Evolutionary conservation across 495 filamentous ascomycete genomes (phyloP).

Genomic region (Penicillium herquei): DNA sequence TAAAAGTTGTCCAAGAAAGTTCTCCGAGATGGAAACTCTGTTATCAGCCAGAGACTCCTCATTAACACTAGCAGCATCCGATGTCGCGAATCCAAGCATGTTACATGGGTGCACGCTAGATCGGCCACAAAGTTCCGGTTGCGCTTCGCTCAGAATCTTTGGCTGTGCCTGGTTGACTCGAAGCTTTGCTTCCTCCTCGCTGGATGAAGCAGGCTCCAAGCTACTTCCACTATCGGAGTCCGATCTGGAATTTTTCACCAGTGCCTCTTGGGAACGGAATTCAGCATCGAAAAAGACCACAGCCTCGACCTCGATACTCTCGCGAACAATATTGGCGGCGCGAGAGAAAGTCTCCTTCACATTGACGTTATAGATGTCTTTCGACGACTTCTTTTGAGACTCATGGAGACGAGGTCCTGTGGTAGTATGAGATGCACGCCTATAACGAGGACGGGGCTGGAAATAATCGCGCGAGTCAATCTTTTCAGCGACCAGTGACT

Average conservation of each 20-base stretch:
- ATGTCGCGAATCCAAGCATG: conserved; percentile 21
- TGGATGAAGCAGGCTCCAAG: conserved; percentile 10
- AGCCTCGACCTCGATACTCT: conserved; percentile 49
- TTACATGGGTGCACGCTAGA: conserved; percentile 9
- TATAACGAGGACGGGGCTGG: not conserved
- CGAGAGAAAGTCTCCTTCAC: conserved; percentile 23
- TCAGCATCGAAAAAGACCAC: conserved; percentile 51
- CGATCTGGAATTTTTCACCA: conserved; percentile 9
- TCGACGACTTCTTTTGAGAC: not conserved
- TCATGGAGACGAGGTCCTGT: not conserved
- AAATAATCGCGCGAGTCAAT: not conserved
- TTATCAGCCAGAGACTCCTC: conserved; percentile 4
- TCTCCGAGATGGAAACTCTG: conserved; percentile 14
- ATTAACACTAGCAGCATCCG: conserved; percentile 12
- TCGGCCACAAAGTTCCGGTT: conserved; percentile 4
- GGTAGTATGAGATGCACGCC: not conserved
- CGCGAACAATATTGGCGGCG: conserved; percentile 49
- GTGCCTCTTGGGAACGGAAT: conserved; percentile 10
- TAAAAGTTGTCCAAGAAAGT: conserved; percentile 10
- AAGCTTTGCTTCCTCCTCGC: conserved; percentile 8
- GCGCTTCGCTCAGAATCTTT: not conserved
- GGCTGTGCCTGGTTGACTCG: not conserved
- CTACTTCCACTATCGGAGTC: conserved; percentile 19
- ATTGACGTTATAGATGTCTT: conserved; percentile 3
- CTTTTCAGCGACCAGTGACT: not conserved